Conservation (phyloP, 306 rosid species). For the apple (Malus domestica) region DNA sequence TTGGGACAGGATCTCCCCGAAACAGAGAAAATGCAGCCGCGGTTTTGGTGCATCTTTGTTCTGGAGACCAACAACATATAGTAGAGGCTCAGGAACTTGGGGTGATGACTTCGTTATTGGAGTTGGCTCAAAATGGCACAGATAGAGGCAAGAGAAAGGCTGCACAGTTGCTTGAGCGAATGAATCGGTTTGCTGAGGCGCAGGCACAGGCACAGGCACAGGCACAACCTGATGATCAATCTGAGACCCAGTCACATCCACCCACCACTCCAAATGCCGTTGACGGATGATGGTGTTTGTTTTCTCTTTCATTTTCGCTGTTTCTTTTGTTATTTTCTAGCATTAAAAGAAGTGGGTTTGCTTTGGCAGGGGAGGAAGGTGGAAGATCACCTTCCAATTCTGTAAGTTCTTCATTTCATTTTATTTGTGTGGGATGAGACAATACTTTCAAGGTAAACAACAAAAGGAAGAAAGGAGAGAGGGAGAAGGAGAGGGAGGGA, state of each 20-base stretch:
- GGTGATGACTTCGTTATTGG: slow-evolving; percentile 51
- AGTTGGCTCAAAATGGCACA: slow-evolving; percentile 80
- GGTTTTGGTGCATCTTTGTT: slow-evolving; percentile 77
- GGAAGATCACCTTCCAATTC: slow-evolving; percentile 80
- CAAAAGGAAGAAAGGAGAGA: slow-evolving; percentile 3
- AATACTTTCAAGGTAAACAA: neutral
- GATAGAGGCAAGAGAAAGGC: slow-evolving; percentile 98
- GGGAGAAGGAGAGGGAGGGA: neutral
- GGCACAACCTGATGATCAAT: slow-evolving; percentile 37
- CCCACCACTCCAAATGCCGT: slow-evolving; percentile 27
- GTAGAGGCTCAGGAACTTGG: slow-evolving; percentile 70
- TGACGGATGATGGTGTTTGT: slow-evolving; percentile 37
- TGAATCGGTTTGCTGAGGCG: slow-evolving; percentile 52
- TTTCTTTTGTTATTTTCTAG: slow-evolving; percentile 30
- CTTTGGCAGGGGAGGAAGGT: slow-evolving; percentile 46
- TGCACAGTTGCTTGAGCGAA: slow-evolving; percentile 69
- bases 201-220: slow-evolving; percentile 25
- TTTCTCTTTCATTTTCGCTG: slow-evolving; percentile 21
- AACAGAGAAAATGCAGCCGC: slow-evolving; percentile 96
- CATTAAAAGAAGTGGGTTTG: slow-evolving; percentile 43
- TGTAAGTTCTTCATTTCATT: slow-evolving; percentile 60
- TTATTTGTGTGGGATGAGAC: slow-evolving; percentile 48
- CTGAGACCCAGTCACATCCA: slow-evolving; percentile 35
- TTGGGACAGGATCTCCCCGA: slow-evolving; percentile 83
- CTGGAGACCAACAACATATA: slow-evolving; percentile 71